Evolutionary conservation across 768 basidiomycete genomes (phyloP), one percentile per base, ranked within the genome.

Genomic region (Suillus paluster): DNA sequence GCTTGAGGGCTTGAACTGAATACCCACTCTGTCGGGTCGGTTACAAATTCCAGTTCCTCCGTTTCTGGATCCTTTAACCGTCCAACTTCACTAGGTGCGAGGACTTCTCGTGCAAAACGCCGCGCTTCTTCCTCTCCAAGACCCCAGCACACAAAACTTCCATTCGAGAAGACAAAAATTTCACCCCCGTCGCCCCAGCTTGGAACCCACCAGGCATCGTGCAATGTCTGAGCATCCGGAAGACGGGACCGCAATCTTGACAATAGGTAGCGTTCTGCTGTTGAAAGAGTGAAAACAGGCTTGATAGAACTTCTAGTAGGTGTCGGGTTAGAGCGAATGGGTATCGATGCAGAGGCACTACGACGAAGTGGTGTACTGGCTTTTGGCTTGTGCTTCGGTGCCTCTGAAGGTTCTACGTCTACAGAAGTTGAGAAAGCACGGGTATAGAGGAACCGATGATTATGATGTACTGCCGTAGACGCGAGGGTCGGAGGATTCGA

Each of bases 131-230:
- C 81, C 73, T 95, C 92, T 15, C 81, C 84, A 58, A 95, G 75
- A 6, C 94, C 94, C 95, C 95, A 97, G 67, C 88, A 94, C 7
- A 97, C 95, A 61, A 94, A 89, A 66, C 86, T 92, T 3, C 95
- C 95, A 66, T 93, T 94, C 21, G 84, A 82, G 72, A 97, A 97
- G 14, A 97, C 83, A 73, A 96, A 97, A 12, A 95, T 79, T 73
- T 97, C 95, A 17, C 94, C 95, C 59, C 86, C 81, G 23, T 77
- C 71, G 0, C 84, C 84, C 86, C 90, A 92, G 61, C 80, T 82
- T 38, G 91, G 89, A 25, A 93, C 79, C 90, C 91, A 94, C 83
- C 87, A 90, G 9, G 89, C 82, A 57, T 93, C 92, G 59, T 94
- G 89, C 46, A 91, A 79, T 25, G 82, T 80, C 64, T 84, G 85